Evolutionary conservation across 2,329 filamentous ascomycete species (phyloP), one percentile per base, ranked within the genome.

Genomic region (Aspergillus ochraceus): DNA sequence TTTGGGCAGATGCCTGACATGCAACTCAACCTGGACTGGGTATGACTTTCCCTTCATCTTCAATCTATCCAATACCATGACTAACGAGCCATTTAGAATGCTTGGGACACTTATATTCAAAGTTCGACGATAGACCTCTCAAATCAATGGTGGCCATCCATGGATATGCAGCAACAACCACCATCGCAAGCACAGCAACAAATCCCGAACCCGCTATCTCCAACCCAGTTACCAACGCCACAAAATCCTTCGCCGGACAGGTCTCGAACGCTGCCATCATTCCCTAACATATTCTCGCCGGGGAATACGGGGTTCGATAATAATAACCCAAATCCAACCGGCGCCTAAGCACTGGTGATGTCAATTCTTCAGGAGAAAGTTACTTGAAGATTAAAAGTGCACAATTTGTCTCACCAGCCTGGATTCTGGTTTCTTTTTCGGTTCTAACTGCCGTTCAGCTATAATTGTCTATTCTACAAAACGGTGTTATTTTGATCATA

Each of bases 51-150:
- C 12, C 1, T 49, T 57, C 45, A 29, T 54, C 26, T 51, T 9
- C 26, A 53, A 4, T 6, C 6, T 42, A 42, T 22, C 12, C 29
- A 24, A 46, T 61, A 62, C 62, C 47, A 68, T 75, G 57, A 77
- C 70, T 68, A 46, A 56, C 53, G 51, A 30, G 64, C 29, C 39
- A 8, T 42, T 8, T 64, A 88, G 86, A 84, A 88, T 62, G 86
- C 86, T 29, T 90, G 87, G 87, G 88, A 90, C 69, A 85, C 82
- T 6, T 90, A 89, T 66, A 85, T 90, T 52, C 87, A 89, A 71
- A 86, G 84, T 55, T 80, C 84, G 6, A 80, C 71, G 6, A 63
- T 80, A 36, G 80, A 81, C 52, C 69, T 74, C 10, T 66, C 74
- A 14, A 77, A 71, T 47, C 74, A 74, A 52, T 71, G 74, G 57